A percentile compares a stretch with the other conserved stretches of the same genome.
These are phyloP conservation scores for sorghum (Sorghum bicolor) DNA, from an alignment of 176 grass and related monocot species.

Conservation along the genomic window DNA sequence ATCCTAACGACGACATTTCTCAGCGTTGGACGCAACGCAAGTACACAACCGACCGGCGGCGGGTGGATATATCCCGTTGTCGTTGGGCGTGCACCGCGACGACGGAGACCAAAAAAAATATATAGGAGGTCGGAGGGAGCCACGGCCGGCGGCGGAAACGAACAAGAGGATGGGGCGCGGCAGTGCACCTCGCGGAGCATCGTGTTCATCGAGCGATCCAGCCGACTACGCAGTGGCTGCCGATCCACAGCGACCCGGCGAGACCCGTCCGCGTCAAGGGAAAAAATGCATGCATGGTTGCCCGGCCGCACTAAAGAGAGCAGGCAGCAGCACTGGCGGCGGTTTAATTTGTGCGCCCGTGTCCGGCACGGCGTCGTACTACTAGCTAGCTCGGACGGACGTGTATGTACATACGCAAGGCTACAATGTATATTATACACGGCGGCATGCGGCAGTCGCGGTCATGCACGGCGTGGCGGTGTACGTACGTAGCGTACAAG, in stretches of 20 bases:
- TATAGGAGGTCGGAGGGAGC: no score
- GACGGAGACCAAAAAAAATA: no score
- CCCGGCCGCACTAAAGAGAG: no score
- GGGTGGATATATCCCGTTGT: background rate
- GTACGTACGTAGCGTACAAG: background rate
- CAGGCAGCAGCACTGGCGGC: no score
- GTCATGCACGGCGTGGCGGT: background rate
- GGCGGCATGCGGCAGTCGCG: no score
- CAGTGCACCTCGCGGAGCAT: background rate
- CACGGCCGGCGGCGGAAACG: background rate
- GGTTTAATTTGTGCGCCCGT: background rate
- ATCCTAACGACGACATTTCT: no score
- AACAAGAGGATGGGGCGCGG: background rate
- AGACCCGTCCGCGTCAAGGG: slow-evolving; percentile 28
- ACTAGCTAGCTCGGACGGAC: no score
- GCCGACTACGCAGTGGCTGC: background rate
- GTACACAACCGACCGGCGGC: no score
- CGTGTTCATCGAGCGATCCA: slow-evolving; percentile 15
- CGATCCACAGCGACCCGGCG: background rate
- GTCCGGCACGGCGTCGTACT: background rate
- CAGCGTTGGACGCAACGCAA: no score
- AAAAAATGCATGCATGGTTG: background rate
- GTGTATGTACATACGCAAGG: background rate
- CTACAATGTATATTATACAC: background rate
- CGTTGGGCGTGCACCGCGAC: background rate